phyloP scores from a whole-genome alignment of 257 asterid species.

The Cynanchum wilfordii region DNA sequence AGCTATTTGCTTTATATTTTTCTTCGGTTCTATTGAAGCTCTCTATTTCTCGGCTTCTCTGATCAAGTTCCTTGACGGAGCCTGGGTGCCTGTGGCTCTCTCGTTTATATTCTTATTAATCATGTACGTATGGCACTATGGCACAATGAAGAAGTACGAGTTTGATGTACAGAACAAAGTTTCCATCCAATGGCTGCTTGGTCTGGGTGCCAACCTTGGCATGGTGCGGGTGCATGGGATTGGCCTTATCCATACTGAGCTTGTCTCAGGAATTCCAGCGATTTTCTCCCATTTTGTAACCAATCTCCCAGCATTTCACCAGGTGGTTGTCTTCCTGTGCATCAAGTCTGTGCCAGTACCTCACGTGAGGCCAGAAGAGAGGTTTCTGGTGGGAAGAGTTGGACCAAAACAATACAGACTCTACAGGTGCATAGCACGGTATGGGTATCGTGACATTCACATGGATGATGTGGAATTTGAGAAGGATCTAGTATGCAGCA shows the following conservation, averaged over 20 bases:
- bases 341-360: slow-evolving; percentile 87
- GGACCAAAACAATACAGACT: slow-evolving; percentile 75
- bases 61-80: slow-evolving; percentile 90
- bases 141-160: slow-evolving; percentile 76
- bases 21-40: slow-evolving; percentile 90
- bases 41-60: slow-evolving; percentile 96
- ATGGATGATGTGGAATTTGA: slow-evolving; percentile 78
- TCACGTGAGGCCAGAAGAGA: slow-evolving; percentile 82
- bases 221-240: slow-evolving; percentile 84
- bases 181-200: slow-evolving; percentile 79
- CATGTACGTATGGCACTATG: slow-evolving; percentile 89
- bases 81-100: slow-evolving; percentile 88
- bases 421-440: slow-evolving; percentile 83
- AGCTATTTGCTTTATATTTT: slow-evolving; percentile 60
- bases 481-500: slow-evolving; percentile 70
- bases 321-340: slow-evolving; percentile 70
- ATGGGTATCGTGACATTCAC: slow-evolving; percentile 72
- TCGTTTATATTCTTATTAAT: slow-evolving; percentile 58
- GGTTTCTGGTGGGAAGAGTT: slow-evolving; percentile 79
- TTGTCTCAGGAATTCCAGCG: slow-evolving; percentile 88
- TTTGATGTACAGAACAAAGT: slow-evolving; percentile 84
- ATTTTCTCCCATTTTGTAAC: slow-evolving; percentile 86
- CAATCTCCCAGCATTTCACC: slow-evolving; percentile 94
- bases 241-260: slow-evolving; percentile 93
- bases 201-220: slow-evolving; percentile 75